Evolutionary conservation across 2,329 filamentous ascomycete genomes (phyloP), one percentile per base, ranked within the genome.

Genomic region (Trichoderma asperellum): DNA sequence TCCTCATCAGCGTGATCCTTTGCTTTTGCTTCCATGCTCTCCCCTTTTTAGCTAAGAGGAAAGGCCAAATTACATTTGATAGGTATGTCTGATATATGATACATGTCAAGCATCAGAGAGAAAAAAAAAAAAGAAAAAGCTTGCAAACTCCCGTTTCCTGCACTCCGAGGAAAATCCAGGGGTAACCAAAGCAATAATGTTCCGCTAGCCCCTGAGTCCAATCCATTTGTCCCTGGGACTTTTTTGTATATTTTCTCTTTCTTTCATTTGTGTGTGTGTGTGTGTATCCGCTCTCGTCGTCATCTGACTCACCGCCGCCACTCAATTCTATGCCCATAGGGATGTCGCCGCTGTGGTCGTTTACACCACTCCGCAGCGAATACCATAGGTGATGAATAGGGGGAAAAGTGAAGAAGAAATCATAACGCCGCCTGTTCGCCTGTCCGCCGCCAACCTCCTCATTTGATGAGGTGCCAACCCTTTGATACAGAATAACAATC

Each of bases 391-490:
- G 29, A 64, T 49, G n/a, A 24, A 49, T 47, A 63, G 18, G 21
- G 18, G 32, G 40, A 27, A 56, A 37, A 56, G 34, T n/a, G 60
- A 52, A 24, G 53, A 21, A n/a, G 18, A 49, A 64, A 43, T 49
- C 40, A 47, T 52, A 68, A 68, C 63, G 65, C 60, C 65, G 68
- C 43, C 58, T 49, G 47, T 65, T 43, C 49, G 60, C 68, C 70
- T 37, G 34, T 21, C 68, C 37, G 40, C 52, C 57, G 58, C 70
- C 59, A 63, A 18, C 43, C 29, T 18, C 40, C 49, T 35, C 52
- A 47, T n/a, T 35, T 35, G 24, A 65, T 34, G 49, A 68, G 60
- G 52, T 47, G 47, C 52, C 63, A 32, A 68, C 68, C 70, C 61
- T 64, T 57, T 32, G 53, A 49, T 61, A 56, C 53, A 65, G 60